Evolutionary conservation across 1,284 basidiomycete genomes (phyloP).

Genomic region (Leucoagaricus sp.): DNA sequence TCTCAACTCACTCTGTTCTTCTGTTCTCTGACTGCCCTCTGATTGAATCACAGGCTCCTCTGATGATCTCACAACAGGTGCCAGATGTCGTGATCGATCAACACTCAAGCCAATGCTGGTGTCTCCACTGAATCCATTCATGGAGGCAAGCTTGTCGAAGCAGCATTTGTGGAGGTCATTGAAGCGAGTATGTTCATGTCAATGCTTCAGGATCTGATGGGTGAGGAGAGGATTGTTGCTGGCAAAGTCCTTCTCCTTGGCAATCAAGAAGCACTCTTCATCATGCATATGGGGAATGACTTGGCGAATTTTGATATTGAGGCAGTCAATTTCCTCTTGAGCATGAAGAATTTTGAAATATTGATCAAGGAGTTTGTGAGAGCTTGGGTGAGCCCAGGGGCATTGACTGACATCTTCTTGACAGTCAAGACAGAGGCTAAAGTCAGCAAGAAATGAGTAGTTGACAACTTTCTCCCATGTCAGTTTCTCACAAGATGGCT

Average conservation of each 20-base stretch:
- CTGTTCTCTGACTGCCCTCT: too few relatives aligned
- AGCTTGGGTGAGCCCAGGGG: constrained; percentile 26
- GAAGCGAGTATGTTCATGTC: too few relatives aligned
- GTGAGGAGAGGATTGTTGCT: neutral
- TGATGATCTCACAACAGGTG: too few relatives aligned
- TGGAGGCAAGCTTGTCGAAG: neutral
- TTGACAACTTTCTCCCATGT: constrained; percentile 28
- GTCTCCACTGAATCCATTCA: neutral
- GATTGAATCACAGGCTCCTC: too few relatives aligned
- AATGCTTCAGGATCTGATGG: neutral
- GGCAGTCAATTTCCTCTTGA: constrained; percentile 31
- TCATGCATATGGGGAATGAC: constrained; percentile 32
- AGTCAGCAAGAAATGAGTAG: constrained; percentile 32
- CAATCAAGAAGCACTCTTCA: constrained; percentile 21
- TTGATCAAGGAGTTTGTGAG: constrained; percentile 23
- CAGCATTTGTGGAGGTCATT: neutral
- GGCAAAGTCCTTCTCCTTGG: too few relatives aligned
- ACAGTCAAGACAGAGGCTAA: constrained; percentile 31
- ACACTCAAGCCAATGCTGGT: neutral
- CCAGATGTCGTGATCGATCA: too few relatives aligned
- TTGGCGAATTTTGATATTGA: constrained; percentile 34
- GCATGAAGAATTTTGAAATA: constrained; percentile 35
- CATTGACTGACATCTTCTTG: constrained; percentile 25
- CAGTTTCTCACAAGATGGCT: constrained; percentile 18
- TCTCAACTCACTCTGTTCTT: too few relatives aligned